phyloP scores from a whole-genome alignment of 106 monocot species.

The Gastrodia elata region DNA sequence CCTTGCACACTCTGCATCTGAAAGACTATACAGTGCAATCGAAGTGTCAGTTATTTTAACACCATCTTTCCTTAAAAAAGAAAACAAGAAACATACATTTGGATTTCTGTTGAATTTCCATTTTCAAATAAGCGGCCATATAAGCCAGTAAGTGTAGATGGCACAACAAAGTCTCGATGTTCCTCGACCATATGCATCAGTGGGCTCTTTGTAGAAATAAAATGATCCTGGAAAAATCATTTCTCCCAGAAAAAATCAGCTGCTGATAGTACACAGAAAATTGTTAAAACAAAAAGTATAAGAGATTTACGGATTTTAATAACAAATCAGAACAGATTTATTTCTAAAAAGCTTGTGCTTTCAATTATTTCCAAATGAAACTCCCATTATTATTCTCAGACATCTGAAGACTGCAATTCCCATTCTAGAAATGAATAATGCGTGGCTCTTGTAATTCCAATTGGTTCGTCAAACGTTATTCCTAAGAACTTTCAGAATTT shows the following conservation, averaged over 20 bases:
- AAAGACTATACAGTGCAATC: slow-evolving; percentile 36
- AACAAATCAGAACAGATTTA: no score
- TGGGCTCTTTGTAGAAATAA: slow-evolving; percentile 20
- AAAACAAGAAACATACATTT: slow-evolving; percentile 47
- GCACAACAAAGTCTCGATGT: slow-evolving; percentile 50
- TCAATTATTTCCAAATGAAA: no score
- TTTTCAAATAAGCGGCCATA: slow-evolving; percentile 70
- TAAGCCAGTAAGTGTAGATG: slow-evolving; percentile 65
- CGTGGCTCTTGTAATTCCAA: no score
- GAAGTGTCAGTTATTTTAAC: slow-evolving; percentile 17
- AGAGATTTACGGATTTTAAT: neutral
- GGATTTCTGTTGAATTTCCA: slow-evolving; percentile 40
- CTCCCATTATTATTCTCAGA: no score
- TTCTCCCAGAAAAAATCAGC: slow-evolving; percentile 75
- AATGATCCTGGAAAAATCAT: slow-evolving; percentile 31
- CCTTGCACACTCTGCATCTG: slow-evolving; percentile 65
- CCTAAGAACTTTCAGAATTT: no score
- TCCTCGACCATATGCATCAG: slow-evolving; percentile 19
- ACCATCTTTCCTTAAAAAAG: slow-evolving; percentile 3
- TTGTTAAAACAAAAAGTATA: no score
- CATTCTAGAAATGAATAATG: no score
- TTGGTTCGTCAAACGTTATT: no score
- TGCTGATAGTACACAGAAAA: slow-evolving; percentile 33
- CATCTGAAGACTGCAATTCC: no score
- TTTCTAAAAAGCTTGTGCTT: no score